Evolutionary conservation across 2,329 filamentous ascomycete species (phyloP).

Genomic region (Ophiocordyceps camponoti-saundersi): DNA sequence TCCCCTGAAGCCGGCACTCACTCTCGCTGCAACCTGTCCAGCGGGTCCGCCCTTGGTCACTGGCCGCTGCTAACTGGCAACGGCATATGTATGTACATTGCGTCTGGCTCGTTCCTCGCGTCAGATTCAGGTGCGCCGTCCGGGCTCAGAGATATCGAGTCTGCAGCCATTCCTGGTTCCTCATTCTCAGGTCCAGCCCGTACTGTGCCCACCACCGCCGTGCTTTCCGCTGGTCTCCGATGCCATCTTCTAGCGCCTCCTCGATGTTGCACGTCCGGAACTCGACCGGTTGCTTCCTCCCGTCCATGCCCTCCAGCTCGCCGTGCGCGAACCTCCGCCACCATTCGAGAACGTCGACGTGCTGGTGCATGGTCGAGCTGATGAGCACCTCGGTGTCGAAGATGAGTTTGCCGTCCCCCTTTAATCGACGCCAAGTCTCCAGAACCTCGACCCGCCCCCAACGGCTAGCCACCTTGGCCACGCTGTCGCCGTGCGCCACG

Average conservation of each 20-base stretch:
- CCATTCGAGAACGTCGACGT: constrained; percentile 78
- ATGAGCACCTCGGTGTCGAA: constrained; percentile 75
- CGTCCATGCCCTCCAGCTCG: constrained; percentile 34
- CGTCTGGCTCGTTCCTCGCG: neutral
- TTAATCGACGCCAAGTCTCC: constrained; percentile 60
- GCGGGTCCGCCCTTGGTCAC: neutral
- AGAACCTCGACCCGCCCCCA: constrained; percentile 75
- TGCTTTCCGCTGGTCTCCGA: constrained; percentile 53
- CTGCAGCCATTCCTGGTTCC: constrained; percentile 82
- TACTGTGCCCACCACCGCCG: constrained; percentile 78
- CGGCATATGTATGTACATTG: neutral
- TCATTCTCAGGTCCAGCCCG: constrained; percentile 63
- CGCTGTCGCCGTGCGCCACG: constrained; percentile 61
- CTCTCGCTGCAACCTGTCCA: neutral
- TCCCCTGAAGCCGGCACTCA: neutral
- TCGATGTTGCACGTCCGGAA: constrained; percentile 94
- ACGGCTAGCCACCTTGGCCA: constrained; percentile 69
- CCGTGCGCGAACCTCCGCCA: constrained; percentile 58
- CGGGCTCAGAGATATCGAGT: constrained; percentile 45
- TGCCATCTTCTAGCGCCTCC: constrained; percentile 79
- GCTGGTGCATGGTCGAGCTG: constrained; percentile 73
- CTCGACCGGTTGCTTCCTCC: constrained; percentile 52
- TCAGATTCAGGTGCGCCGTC: neutral
- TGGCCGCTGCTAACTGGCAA: neutral
- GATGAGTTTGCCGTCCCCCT: constrained; percentile 48